Base-by-base conservation (phyloP, 2,329 filamentous ascomycete genomes). In the Colletotrichum viniferum region DNA sequence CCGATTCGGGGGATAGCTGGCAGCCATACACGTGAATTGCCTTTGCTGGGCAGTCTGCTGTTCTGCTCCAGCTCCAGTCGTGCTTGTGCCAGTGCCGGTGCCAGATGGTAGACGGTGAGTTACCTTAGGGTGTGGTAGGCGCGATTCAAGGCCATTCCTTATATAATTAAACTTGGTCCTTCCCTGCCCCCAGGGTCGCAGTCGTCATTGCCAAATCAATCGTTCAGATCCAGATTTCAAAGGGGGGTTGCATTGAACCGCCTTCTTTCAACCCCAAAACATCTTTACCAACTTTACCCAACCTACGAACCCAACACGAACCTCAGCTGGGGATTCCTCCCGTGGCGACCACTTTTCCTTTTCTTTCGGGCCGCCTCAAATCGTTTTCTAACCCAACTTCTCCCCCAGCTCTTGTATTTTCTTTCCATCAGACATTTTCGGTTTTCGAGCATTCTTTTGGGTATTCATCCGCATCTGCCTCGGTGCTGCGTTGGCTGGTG, bases 401-500 rank as follows among this genome's bases (percentile, higher is more conserved):
- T 32, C 69, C 64, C 73, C 69, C 24, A 70, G 60, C 26, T 69
- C 10, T 38, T 32, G 14, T 26, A 14, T 32, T 12, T 58, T 32
- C 34, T 60, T 69, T 34, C 58, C 26, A 18, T 26, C 5, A 55
- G 16, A 10, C 36, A 18, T 34, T 14, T 67, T 73, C 70, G 70
- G 70, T 64, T 26, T 24, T 58, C 10, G 32, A 43, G 43, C 48
- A 65, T 73, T 48, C 8, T 73, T 69, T 60, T 38, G 58, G 73
- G 32, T 26, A 68, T 64, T 75, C 26, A 73, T 55, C 73, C 73
- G 64, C 36, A 34, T 26, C 26, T 32, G 30, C 73, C 73, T 73
- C 70, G 73, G 69, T 73, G 72, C 61, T 43, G 73, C 30, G 64
- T 61, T 69, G 63, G 58, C 69, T 30, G 30, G 69, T 76, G 73